Evolutionary conservation across 768 basidiomycete genomes (phyloP), one percentile per base, ranked within the genome.

Genomic region (Serendipita sp.): DNA sequence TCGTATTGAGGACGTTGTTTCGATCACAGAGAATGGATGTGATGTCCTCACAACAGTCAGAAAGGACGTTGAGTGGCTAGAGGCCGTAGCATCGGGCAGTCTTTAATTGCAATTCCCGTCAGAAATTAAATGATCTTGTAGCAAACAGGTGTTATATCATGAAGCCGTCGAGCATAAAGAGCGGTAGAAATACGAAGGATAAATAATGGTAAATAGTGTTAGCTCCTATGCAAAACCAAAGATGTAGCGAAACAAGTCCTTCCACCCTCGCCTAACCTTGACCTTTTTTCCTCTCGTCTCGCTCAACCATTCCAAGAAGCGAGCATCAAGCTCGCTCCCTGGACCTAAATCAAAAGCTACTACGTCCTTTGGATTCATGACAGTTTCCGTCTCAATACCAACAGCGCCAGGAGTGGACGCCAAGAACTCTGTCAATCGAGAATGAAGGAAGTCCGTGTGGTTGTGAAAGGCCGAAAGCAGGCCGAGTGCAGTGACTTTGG

Each of bases 1-100:
- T 1, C 77, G 94, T 62, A 94, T 98, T 68, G 95, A 98, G 73
- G 95, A 98, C 72, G 92, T 88, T 34, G 81, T 97, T 2, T 74
- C 89, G 4, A 84, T 99, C 67, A 91, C 84, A 0, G 73, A 78
- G 65, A 77, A 79, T 11, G 89, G 89, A 4, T 83, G 80, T 69
- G 85, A 92, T 76, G 95, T 93, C 74, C 70, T 96, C 67, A 96
- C 95, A 0, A 87, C 85, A 4, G 88, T 91, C 8, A 81, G 78
- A 64, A 92, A 92, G 72, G 91, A 90, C 65, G 80, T 86, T 2
- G 83, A 79, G 2, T 92, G 89, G 84, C 70, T 97, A 5, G 95
- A 97, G 73, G 78, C 74, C 2, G 79, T 94, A 1, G 93, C 90
- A 70, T 86, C 87, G 38, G 92, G 92, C 16, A 76, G 38, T 75